These are phyloP conservation scores for Emydomyces testavorans DNA, from an alignment of 2,329 filamentous ascomycete genomes.

Conservation along the genomic window DNA sequence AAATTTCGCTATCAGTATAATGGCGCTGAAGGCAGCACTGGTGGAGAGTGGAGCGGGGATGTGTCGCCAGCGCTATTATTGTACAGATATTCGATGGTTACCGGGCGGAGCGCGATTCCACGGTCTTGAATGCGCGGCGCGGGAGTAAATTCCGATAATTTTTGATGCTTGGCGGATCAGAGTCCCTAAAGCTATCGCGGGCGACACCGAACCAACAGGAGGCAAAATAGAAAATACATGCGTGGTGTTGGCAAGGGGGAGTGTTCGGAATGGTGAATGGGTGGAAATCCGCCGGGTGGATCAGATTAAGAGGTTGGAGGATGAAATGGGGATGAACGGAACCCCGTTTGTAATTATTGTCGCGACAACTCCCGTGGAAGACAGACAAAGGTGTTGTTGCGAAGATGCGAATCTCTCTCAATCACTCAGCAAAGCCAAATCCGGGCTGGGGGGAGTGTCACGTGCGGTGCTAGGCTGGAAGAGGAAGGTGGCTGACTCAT, in stretches of 20 bases:
- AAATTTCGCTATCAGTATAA: neutral
- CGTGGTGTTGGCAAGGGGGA: slow-evolving; percentile 17
- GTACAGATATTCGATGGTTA: slow-evolving; percentile 8
- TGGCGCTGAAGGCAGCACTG: neutral
- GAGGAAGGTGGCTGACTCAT: too few relatives aligned
- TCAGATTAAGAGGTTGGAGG: slow-evolving; percentile 26
- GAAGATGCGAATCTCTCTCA: too few relatives aligned
- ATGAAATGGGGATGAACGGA: slow-evolving; percentile 32
- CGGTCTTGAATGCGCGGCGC: slow-evolving; percentile 16
- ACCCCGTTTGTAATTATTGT: too few relatives aligned
- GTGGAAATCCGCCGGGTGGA: slow-evolving; percentile 23
- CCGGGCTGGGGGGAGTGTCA: too few relatives aligned
- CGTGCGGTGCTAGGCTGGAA: too few relatives aligned
- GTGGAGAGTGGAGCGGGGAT: neutral
- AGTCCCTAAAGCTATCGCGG: slow-evolving; percentile 10
- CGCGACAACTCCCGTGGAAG: slow-evolving; percentile 19
- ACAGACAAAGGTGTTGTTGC: too few relatives aligned
- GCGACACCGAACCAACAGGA: slow-evolving; percentile 19
- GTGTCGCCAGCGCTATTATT: slow-evolving; percentile 9
- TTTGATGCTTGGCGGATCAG: slow-evolving; percentile 23
- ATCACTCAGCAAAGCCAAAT: too few relatives aligned
- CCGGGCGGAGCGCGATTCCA: slow-evolving; percentile 13
- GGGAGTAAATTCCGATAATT: slow-evolving; percentile 9
- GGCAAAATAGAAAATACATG: slow-evolving; percentile 18
- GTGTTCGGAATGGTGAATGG: slow-evolving; percentile 18